Base-by-base conservation (phyloP, 345 rosid genomes). In the Murraya koenigii region DNA sequence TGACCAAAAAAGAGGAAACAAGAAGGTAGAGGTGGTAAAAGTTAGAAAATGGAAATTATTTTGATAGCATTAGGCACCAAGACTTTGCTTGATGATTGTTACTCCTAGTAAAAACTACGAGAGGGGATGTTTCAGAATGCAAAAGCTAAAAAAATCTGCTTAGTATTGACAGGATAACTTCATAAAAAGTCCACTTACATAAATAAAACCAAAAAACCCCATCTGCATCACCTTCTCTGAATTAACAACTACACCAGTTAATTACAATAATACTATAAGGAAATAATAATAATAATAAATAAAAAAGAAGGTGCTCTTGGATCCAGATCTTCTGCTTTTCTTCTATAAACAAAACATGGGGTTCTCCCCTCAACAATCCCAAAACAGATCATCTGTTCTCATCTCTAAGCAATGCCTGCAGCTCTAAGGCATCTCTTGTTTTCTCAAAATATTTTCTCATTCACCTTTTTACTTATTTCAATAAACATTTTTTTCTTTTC, bases 301-400 rank as follows among this genome's bases (percentile, higher is more conserved):
- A 81, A 67, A 56, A 19, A 44, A 75, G 72, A 76, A 75, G 87
- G 79, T 80, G 71, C 62, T 84, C 80, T 82, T 85, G 91, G 93
- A 91, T 91, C 94, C 87, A 85, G 93, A 91, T 88, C 91, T 89
- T 88, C 86, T 69, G 77, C 84, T 85, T 84, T 84, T 86, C 84
- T 88, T 83, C 85, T 88, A 89, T 88, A 91, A 88, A 89, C 90
- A 85, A 89, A 93, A 88, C 93, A 90, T 95, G 92, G 94, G 90
- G 85, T 89, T 92, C 87, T 88, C 62, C 86, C 84, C 89, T 89
- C 86, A 77, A 80, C 92, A 85, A 88, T 88, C 91, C 91, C 91
- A 85, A 88, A 82, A 80, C 89, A 84, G 77, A 75, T 77, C 83
- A 76, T 75, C 81, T 76, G 44, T 83, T 82, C 83, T 77, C 77